Evolutionary conservation across 1,139 yeast genomes (phyloP), one percentile per base, ranked within the genome.

Genomic region (Lodderomyces orthopsilosis): DNA sequence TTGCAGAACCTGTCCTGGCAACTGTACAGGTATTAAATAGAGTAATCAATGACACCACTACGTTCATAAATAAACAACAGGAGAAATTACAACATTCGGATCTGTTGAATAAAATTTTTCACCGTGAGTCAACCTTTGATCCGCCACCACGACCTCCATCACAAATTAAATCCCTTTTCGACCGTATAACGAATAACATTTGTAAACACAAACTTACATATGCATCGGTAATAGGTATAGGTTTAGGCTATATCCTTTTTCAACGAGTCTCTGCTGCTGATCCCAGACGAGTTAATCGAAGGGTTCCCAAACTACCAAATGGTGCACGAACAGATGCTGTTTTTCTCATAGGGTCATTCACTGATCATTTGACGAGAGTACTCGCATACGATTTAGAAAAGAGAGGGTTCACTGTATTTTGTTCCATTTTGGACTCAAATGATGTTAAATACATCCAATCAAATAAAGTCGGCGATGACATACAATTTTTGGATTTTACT

Each of bases 291-390:
- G 46, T 51, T n/a, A 63, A 58, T 42, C 68, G 95, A 53, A 66
- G 83, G 48, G 95, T 90, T 0, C 72, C 75, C 4, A 74, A 81
- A 47, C 68, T 87, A 28, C 54, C 76, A 8, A 83, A 83, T 51
- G 95, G 94, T 0, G 87, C 88, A 2, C 66, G 95, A 37, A 74
- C 76, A 46, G 94, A 87, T 53, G 93, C 85, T 5, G 79, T 87
- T 0, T 66, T 88, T 26, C 66, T 88, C 6, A 75, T 87, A 2
- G 95, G 95, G 1, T 83, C 91, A 1, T 91, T 93, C 1, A 74
- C 81, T 0, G 94, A 86, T 50, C 90, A 91, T 1, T 65, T 87
- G 49, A 81, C 89, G 0, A 69, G 89, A 45, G 68, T 83, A 40
- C 68, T 88, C 30, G 88, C 90, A 0, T 72, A 79, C 44, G 95